Conservation (phyloP, 768 basidiomycete genomes). For the Suillus occidentalis region DNA sequence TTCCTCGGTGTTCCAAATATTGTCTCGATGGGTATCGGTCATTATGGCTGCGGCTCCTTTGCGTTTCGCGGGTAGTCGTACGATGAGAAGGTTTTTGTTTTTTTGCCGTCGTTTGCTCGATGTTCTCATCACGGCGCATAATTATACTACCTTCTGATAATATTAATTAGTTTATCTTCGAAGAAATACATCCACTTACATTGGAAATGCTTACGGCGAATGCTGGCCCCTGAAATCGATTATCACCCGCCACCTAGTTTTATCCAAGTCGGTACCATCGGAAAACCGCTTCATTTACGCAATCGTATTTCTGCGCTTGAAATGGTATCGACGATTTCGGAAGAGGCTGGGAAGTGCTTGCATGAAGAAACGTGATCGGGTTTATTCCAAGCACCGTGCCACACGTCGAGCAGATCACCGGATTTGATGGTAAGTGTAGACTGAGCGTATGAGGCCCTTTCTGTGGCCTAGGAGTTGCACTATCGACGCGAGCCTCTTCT, state of each 20-base stretch:
- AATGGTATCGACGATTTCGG: neutral
- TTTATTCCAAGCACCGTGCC: slow-evolving; percentile 10
- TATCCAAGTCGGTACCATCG: too few species aligned
- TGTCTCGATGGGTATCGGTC: neutral
- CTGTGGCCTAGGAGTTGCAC: neutral
- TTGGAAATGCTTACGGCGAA: neutral
- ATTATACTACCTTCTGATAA: neutral
- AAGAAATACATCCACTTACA: neutral
- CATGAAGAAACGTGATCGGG: slow-evolving; percentile 27
- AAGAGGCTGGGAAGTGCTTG: slow-evolving; percentile 15
- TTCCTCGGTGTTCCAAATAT: neutral
- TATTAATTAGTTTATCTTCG: too few species aligned
- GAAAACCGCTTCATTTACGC: too few species aligned
- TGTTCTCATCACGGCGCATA: neutral
- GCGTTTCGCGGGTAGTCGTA: neutral
- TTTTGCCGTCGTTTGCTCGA: neutral
- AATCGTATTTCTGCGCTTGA: too few species aligned
- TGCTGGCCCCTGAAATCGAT: too few species aligned
- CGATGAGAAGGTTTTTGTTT: neutral
- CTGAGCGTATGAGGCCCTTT: neutral
- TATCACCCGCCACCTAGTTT: too few species aligned
- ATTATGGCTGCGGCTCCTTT: neutral
- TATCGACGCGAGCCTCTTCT: too few species aligned
- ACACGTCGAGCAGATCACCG: too few species aligned
- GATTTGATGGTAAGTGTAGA: too few species aligned